phyloP scores from a whole-genome alignment of 2,329 filamentous ascomycete genomes.

The Acarospora socialis region DNA sequence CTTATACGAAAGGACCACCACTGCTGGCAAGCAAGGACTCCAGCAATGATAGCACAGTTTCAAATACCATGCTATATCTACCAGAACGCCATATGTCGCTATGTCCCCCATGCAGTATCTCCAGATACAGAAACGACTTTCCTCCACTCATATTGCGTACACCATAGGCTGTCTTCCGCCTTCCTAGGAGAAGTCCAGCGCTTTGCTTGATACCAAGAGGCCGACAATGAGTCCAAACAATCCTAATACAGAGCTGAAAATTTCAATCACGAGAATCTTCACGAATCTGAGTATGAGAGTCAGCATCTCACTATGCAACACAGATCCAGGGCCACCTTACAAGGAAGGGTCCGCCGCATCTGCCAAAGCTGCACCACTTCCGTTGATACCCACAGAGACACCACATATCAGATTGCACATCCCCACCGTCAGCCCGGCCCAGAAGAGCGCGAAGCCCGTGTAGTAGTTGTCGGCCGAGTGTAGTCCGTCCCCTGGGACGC shows the following conservation, averaged over 20 bases:
- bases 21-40: too few species aligned
- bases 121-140: too few species aligned
- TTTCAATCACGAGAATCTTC: constrained; percentile 97
- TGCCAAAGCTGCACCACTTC: constrained; percentile 86
- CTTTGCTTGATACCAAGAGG: constrained; percentile 73
- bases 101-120: too few species aligned
- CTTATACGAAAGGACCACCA: too few species aligned
- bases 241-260: constrained; percentile 94
- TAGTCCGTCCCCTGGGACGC: constrained; percentile 46
- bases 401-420: constrained; percentile 93
- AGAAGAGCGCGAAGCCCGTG: constrained; percentile 90
- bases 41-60: too few species aligned
- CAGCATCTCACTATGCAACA: background rate
- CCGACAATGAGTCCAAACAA: constrained; percentile 95
- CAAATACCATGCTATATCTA: too few species aligned
- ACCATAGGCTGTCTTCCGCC: too few species aligned
- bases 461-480: constrained; percentile 74
- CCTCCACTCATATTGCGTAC: too few species aligned
- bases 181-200: constrained; percentile 65
- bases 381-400: constrained; percentile 94
- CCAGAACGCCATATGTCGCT: too few species aligned
- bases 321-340: constrained; percentile 39
- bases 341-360: constrained; percentile 85
- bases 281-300: constrained; percentile 54
- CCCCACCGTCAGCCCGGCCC: constrained; percentile 87